These are phyloP conservation scores for Rubroboletus satanas DNA, from an alignment of 768 basidiomycete genomes.

Conservation along the genomic window DNA sequence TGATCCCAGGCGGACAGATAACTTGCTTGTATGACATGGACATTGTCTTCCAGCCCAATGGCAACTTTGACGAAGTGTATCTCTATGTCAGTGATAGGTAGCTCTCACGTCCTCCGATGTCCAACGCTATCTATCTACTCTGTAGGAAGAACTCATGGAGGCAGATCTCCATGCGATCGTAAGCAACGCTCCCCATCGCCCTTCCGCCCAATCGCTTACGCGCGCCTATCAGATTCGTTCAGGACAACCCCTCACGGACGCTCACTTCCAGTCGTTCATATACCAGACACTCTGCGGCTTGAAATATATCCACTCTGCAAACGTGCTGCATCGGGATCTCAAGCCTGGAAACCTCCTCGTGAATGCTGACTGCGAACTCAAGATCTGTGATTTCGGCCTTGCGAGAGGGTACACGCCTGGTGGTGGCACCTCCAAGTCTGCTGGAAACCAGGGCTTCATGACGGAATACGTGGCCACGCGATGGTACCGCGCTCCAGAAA, in stretches of 20 bases:
- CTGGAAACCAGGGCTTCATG: constrained; percentile 93
- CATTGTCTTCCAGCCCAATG: constrained; percentile 87
- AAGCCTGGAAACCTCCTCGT: constrained; percentile 95
- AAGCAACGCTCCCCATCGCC: constrained; percentile 22
- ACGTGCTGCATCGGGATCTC: constrained; percentile 94
- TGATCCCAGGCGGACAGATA: constrained; percentile 51
- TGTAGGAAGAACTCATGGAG: constrained; percentile 98
- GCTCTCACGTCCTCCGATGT: not conserved
- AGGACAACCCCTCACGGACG: constrained; percentile 83
- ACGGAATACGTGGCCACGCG: constrained; percentile 99
- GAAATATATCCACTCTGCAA: constrained; percentile 97
- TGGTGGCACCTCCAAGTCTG: constrained; percentile 64
- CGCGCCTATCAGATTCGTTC: constrained; percentile 61
- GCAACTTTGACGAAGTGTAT: constrained; percentile 96
- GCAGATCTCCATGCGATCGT: constrained; percentile 99
- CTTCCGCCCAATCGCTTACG: not conserved
- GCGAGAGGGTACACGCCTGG: constrained; percentile 91
- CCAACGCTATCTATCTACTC: not conserved
- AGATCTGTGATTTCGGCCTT: constrained; percentile 98
- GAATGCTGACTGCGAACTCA: constrained; percentile 97
- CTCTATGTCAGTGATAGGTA: constrained; percentile 59
- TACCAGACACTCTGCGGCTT: constrained; percentile 98
- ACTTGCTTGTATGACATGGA: constrained; percentile 98
- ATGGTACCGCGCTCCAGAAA: constrained; percentile 98
- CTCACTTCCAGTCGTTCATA: constrained; percentile 93